Conservation (phyloP, 2,329 filamentous ascomycete species). For the Ophiostoma himal-ulmi region DNA sequence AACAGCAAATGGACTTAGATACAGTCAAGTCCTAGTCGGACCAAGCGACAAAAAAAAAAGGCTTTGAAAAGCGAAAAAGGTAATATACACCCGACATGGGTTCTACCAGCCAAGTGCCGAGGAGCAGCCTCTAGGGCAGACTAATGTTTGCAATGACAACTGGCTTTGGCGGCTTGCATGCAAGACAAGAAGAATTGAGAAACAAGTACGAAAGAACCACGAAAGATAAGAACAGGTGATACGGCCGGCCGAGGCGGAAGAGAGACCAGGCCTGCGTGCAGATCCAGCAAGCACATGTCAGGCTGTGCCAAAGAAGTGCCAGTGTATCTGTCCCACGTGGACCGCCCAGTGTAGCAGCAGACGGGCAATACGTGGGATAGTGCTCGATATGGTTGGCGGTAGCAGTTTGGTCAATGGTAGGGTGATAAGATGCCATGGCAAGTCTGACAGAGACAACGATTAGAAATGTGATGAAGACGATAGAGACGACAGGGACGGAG, state of each 20-base stretch:
- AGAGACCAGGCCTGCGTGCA: neutral
- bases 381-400: neutral
- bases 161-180: too few species aligned
- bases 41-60: neutral
- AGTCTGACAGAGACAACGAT: neutral
- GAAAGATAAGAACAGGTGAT: too few species aligned
- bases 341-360: neutral
- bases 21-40: neutral
- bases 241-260: neutral
- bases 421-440: too few species aligned
- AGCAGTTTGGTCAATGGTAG: neutral
- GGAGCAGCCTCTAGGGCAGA: neutral
- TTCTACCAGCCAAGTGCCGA: neutral
- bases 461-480: neutral
- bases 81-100: neutral
- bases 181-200: too few species aligned
- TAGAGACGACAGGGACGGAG: neutral
- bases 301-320: neutral
- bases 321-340: neutral
- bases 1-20: neutral
- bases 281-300: constrained; percentile 4
- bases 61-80: neutral
- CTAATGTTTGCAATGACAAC: too few species aligned
- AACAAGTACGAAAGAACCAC: too few species aligned
- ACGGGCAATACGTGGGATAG: too few species aligned